These are phyloP conservation scores for Penicillium angulare DNA, from an alignment of 495 filamentous ascomycete species.

Conservation along the genomic window DNA sequence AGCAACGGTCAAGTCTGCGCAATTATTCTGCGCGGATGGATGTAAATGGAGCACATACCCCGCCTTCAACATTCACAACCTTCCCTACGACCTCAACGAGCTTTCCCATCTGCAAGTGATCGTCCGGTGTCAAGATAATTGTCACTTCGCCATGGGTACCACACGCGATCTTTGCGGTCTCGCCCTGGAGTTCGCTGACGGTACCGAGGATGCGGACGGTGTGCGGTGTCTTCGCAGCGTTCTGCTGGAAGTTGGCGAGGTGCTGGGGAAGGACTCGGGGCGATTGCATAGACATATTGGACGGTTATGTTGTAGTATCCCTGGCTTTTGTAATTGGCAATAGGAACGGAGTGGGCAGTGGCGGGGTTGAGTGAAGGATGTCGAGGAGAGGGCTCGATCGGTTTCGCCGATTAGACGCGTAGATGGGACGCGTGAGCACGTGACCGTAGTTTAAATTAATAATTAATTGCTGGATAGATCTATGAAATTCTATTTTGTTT, in stretches of 20 bases:
- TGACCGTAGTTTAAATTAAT: background rate
- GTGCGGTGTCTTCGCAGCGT: conserved; percentile 38
- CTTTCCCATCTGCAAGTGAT: conserved; percentile 74
- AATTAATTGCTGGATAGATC: no score
- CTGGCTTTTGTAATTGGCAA: no score
- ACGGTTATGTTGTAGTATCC: background rate
- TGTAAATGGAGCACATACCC: conserved; percentile 18
- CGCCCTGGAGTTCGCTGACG: conserved; percentile 75
- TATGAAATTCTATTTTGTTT: no score
- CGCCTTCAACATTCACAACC: conserved; percentile 59
- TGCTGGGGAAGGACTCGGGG: conserved; percentile 68
- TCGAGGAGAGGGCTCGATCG: background rate
- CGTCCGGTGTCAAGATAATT: conserved; percentile 73
- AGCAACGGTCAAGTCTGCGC: background rate
- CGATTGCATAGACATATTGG: conserved; percentile 55
- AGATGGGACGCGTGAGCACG: conserved; percentile 8
- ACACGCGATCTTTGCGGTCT: conserved; percentile 75
- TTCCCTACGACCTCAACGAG: conserved; percentile 89
- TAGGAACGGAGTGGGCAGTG: background rate
- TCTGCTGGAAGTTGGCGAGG: conserved; percentile 62
- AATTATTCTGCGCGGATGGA: no score
- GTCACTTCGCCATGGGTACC: conserved; percentile 64
- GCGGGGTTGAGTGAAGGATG: background rate
- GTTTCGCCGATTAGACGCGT: conserved; percentile 3
- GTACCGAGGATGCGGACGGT: conserved; percentile 86